phyloP scores from a whole-genome alignment of 2,329 filamentous ascomycete genomes.

The Hypomyces rosellus region DNA sequence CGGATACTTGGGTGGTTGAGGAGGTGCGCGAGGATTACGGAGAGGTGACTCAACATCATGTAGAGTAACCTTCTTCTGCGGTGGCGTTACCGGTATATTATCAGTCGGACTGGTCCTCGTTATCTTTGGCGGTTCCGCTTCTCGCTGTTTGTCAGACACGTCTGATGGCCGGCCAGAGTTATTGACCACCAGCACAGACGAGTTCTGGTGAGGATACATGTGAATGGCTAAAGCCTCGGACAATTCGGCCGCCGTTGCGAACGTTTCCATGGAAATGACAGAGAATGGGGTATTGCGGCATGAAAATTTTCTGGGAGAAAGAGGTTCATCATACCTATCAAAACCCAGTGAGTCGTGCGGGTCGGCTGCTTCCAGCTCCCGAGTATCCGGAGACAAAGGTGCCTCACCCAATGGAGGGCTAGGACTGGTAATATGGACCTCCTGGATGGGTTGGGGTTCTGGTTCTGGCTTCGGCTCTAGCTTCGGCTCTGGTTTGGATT shows the following conservation, averaged over 20 bases:
- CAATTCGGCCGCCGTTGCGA: conserved; percentile 54
- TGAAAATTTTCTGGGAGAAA: conserved; percentile 47
- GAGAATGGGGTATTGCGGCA: conserved; percentile 58
- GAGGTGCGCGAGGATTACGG: conserved; percentile 55
- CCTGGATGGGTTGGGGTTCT: conserved; percentile 1
- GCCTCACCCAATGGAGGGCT: neutral
- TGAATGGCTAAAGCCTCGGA: conserved; percentile 57
- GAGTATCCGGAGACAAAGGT: neutral
- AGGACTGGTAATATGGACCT: conserved; percentile 4
- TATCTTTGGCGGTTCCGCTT: conserved; percentile 23
- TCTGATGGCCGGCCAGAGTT: conserved; percentile 47
- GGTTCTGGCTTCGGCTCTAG: neutral
- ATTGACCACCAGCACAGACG: conserved; percentile 55
- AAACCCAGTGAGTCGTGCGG: conserved; percentile 31
- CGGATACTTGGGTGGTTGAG: conserved; percentile 40
- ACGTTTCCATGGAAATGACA: conserved; percentile 54
- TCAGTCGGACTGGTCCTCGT: conserved; percentile 29
- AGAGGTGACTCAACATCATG: conserved; percentile 56
- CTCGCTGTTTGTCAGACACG: conserved; percentile 29
- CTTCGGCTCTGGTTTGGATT: neutral
- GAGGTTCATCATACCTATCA: conserved; percentile 48
- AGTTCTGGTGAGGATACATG: conserved; percentile 59
- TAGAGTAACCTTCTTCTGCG: conserved; percentile 41
- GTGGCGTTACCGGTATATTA: conserved; percentile 43
- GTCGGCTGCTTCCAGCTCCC: conserved; percentile 21